Conservation (phyloP, 208 protist genomes). For the Porcisia hertigi region DNA sequence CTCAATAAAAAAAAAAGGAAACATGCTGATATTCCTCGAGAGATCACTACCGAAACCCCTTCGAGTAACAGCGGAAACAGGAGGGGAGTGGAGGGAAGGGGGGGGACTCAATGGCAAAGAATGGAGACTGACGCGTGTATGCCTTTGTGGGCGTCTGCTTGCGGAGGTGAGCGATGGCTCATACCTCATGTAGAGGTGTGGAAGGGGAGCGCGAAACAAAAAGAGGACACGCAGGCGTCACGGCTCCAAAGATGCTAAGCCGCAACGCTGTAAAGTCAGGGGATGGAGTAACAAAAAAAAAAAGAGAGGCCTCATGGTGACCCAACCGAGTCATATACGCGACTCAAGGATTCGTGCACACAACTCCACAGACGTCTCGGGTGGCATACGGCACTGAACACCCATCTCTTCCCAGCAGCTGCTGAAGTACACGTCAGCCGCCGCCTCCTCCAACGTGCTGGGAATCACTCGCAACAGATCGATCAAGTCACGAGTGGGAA, state of each 20-base stretch:
- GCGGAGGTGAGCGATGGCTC: neutral
- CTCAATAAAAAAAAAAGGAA: neutral
- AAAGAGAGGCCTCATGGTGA: neutral
- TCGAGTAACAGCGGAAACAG: neutral
- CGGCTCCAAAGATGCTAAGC: neutral
- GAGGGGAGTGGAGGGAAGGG: too few species aligned
- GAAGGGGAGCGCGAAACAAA: neutral
- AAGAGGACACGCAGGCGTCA: neutral
- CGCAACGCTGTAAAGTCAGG: neutral
- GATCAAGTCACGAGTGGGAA: conserved; percentile 15
- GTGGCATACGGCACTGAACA: conserved; percentile 43
- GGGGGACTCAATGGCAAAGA: neutral
- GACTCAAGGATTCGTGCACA: conserved; percentile 15
- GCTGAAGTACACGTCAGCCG: conserved; percentile 43
- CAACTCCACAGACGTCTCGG: conserved; percentile 25
- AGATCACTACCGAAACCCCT: neutral
- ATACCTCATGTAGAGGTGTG: neutral
- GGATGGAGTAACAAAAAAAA: neutral
- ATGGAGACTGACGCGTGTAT: neutral
- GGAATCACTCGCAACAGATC: conserved; percentile 44
- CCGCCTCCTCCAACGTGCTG: conserved; percentile 65
- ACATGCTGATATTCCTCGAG: neutral
- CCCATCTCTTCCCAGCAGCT: conserved; percentile 75
- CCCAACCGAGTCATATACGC: neutral
- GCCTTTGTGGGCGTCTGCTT: neutral